Evolutionary conservation across 2,329 filamentous ascomycete species (phyloP).

Genomic region (Geosmithia putterillii): DNA sequence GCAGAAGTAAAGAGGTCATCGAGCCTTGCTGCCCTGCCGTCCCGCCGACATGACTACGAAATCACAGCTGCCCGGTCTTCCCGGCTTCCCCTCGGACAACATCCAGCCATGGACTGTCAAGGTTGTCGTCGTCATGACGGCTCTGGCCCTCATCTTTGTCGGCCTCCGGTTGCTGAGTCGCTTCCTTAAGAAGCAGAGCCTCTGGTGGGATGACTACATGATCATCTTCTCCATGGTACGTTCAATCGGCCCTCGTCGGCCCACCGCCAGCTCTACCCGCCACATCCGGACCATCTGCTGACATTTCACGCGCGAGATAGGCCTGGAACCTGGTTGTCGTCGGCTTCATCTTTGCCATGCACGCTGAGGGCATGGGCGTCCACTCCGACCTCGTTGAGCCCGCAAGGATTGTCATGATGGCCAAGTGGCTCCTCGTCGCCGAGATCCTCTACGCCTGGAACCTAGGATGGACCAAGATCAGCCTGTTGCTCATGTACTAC

Average conservation of each 20-base stretch:
- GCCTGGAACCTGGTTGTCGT: constrained; percentile 27
- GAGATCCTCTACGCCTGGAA: constrained; percentile 35
- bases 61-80: constrained; percentile 11
- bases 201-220: constrained; percentile 40
- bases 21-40: too few relatives aligned
- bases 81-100: constrained; percentile 19
- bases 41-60: background rate
- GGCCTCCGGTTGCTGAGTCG: constrained; percentile 27
- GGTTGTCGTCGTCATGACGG: constrained; percentile 26
- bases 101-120: constrained; percentile 29
- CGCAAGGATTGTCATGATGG: constrained; percentile 25
- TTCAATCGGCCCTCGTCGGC: background rate
- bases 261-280: background rate
- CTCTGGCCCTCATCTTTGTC: constrained; percentile 23
- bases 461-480: constrained; percentile 35
- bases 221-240: constrained; percentile 34
- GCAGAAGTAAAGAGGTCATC: background rate
- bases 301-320: constrained; percentile 8
- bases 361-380: constrained; percentile 30
- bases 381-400: constrained; percentile 26
- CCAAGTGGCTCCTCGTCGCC: constrained; percentile 32
- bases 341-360: constrained; percentile 35
- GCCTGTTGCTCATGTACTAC: constrained; percentile 37
- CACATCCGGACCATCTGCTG: background rate
- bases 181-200: constrained; percentile 23